Base-by-base conservation (phyloP, 768 basidiomycete genomes). In the Termitomyces titanicus region DNA sequence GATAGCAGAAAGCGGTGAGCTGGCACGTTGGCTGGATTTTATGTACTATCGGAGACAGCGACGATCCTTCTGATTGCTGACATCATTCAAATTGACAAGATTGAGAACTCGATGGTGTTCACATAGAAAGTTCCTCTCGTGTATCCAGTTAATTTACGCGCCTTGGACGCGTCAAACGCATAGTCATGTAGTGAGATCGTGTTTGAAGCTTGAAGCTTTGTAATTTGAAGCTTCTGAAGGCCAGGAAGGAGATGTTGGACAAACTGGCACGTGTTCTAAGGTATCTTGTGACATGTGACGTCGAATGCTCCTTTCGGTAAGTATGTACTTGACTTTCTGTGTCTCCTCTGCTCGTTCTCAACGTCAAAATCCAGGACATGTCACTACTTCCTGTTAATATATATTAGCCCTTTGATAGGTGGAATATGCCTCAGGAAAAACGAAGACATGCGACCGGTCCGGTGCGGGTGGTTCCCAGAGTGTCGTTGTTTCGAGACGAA, bases 31-130 rank as follows among this genome's bases (percentile, higher is more conserved):
- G 17, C 8, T 42, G 40, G 33, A n/a, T 39, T 47, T 51, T 57
- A 57, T n/a, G n/a, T 45, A 47, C 27, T 9, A n/a, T 27, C 17
- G 22, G 3, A 8, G 55, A 56, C 33, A 43, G 38, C 17, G 54
- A 56, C 29, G 57, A 54, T 56, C 54, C 33, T 37, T 29, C n/a
- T n/a, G n/a, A n/a, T n/a, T n/a, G 44, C 52, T 59, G 55, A 51
- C 51, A 47, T 51, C 37, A n/a, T n/a, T n/a, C n/a, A n/a, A n/a
- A 53, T 53, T 20, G 45, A 31, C 44, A 18, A 24, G n/a, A n/a
- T n/a, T n/a, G n/a, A n/a, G n/a, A n/a, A n/a, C n/a, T n/a, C n/a
- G n/a, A n/a, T n/a, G n/a, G n/a, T n/a, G n/a, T n/a, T n/a, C n/a
- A n/a, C n/a, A n/a, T n/a, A n/a, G n/a, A n/a, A n/a, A n/a, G n/a